phyloP scores from a whole-genome alignment of 441 rosid genomes.

The Gossypium davidsonii region DNA sequence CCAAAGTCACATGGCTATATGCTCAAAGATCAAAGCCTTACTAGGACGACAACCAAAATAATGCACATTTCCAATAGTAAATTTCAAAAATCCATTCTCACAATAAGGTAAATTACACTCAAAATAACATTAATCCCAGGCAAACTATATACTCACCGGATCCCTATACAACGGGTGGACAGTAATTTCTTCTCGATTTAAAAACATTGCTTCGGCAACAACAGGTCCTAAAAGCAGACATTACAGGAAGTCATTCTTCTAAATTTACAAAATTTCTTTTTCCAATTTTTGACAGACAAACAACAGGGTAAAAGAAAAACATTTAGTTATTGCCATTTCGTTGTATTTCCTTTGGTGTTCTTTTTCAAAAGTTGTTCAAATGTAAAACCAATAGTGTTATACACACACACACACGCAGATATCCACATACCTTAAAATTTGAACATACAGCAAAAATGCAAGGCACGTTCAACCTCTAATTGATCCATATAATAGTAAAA shows the following conservation, averaged over 20 bases:
- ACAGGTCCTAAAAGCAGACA: slow-evolving; percentile 61
- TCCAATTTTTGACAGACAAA: neutral
- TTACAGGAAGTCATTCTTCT: neutral
- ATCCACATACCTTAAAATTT: neutral
- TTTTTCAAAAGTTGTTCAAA: no score
- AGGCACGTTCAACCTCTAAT: neutral
- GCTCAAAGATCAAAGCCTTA: neutral
- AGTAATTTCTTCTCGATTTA: slow-evolving; percentile 79
- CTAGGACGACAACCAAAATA: neutral
- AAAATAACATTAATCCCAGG: neutral
- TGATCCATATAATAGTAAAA: neutral
- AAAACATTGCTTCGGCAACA: slow-evolving; percentile 92
- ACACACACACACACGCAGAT: no score
- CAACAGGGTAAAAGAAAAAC: neutral
- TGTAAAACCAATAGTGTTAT: no score
- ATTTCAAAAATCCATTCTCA: neutral
- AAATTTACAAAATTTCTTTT: neutral
- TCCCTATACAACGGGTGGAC: slow-evolving; percentile 84
- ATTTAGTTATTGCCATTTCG: neutral
- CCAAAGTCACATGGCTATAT: neutral
- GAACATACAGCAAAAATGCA: neutral
- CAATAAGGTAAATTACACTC: neutral
- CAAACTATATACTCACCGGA: slow-evolving; percentile 52
- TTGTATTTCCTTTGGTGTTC: no score
- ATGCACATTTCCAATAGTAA: neutral